Percentiles rank a stretch among this genome's conserved stretches.
Evolutionary conservation across 1,139 yeast species (phyloP).

Genomic region (Sporopachydermia cereana): DNA sequence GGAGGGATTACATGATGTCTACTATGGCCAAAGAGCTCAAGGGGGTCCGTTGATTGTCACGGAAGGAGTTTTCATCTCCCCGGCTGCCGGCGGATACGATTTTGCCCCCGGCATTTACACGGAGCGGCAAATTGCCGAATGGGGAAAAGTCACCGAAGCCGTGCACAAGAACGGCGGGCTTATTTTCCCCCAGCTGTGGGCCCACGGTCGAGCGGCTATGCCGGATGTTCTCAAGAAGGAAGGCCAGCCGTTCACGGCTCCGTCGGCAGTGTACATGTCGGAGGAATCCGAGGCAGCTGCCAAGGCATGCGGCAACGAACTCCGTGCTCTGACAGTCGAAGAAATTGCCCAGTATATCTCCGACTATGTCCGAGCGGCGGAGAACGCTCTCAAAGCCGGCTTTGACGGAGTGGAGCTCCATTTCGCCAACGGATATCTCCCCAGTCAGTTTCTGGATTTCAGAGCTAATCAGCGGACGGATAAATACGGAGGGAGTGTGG

Average conservation of each 20-base stretch:
- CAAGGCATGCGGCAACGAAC: slow-evolving; percentile 8
- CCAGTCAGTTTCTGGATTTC: slow-evolving; percentile 45
- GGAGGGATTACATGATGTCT: slow-evolving; percentile 26
- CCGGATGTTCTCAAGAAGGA: slow-evolving; percentile 30
- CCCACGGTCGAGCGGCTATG: slow-evolving; percentile 42
- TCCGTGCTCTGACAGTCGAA: slow-evolving; percentile 28
- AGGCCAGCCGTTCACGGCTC: slow-evolving; percentile 18
- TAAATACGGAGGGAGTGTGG: slow-evolving; percentile 56
- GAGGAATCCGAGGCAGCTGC: slow-evolving; percentile 17
- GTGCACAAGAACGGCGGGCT: slow-evolving; percentile 44
- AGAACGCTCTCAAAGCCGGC: slow-evolving; percentile 44
- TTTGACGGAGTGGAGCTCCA: slow-evolving; percentile 64
- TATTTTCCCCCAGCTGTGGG: slow-evolving; percentile 48
- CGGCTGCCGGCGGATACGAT: slow-evolving; percentile 30
- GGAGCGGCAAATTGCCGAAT: slow-evolving; percentile 33
- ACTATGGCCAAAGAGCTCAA: slow-evolving; percentile 42
- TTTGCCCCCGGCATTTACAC: slow-evolving; percentile 46
- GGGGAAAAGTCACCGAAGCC: slow-evolving; percentile 37
- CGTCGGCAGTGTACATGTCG: not conserved
- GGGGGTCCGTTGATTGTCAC: slow-evolving; percentile 36
- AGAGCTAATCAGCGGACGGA: slow-evolving; percentile 48
- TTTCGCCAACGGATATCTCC: slow-evolving; percentile 55
- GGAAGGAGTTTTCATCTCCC: slow-evolving; percentile 32
- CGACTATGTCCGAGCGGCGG: slow-evolving; percentile 33
- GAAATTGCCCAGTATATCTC: slow-evolving; percentile 32